Conservation (phyloP, 768 basidiomycete genomes). For the Boletus sensibilis region DNA sequence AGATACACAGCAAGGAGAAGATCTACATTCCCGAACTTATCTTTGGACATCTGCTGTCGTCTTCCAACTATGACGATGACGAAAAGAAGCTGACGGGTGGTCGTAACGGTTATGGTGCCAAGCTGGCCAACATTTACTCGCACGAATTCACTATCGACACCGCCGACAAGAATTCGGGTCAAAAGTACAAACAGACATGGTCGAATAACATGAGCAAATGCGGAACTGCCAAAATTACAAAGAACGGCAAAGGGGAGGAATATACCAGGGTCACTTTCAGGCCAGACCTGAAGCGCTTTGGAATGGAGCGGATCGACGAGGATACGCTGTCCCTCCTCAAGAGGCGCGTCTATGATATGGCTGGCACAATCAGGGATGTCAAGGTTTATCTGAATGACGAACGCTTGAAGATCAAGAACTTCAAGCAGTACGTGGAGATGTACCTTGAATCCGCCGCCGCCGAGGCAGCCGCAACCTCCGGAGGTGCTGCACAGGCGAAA, state of each 20-base stretch:
- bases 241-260: constrained; percentile 83
- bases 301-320: constrained; percentile 87
- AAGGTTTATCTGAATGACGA: constrained; percentile 95
- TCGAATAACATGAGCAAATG: constrained; percentile 89
- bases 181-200: constrained; percentile 97
- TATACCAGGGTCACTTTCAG: constrained; percentile 92
- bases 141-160: constrained; percentile 95
- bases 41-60: constrained; percentile 91
- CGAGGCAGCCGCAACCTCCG: constrained; percentile 64
- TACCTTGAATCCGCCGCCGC: constrained; percentile 79
- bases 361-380: constrained; percentile 89
- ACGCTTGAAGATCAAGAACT: constrained; percentile 87
- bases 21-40: constrained; percentile 97
- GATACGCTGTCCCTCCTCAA: constrained; percentile 86
- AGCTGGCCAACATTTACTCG: constrained; percentile 98
- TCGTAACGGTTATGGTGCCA: constrained; percentile 97
- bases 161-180: constrained; percentile 77
- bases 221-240: constrained; percentile 90
- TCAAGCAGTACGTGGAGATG: constrained; percentile 96
- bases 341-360: constrained; percentile 96
- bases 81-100: constrained; percentile 99
- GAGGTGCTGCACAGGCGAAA: constrained; percentile 77
- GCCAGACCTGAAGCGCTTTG: constrained; percentile 89
- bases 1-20: constrained; percentile 89
- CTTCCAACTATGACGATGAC: constrained; percentile 97